Base-by-base conservation (phyloP, 2,329 filamentous ascomycete species). In the Aspergillus pseudonomiae region DNA sequence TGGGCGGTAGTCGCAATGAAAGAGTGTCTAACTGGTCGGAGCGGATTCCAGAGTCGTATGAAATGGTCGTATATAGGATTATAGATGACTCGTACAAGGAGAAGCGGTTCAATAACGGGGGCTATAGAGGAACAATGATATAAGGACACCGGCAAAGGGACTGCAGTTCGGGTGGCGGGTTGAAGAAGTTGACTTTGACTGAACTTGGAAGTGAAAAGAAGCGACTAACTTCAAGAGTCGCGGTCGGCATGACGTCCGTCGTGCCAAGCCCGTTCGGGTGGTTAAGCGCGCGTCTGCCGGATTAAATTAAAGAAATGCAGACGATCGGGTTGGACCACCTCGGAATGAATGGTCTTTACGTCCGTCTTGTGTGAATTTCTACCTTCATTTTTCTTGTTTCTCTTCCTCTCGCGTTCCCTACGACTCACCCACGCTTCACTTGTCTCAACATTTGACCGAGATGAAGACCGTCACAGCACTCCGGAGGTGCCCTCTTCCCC, bases 161-260 rank as follows among this genome's bases (percentile, higher is more conserved):
- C 21, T 24, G 41, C 54, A 54, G 59, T 10, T n/a, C 28, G 60
- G 57, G 62, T 59, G 63, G 65, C 62, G 61, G 60, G 64, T 63
- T 57, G 63, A 60, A 65, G 53, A 58, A 50, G 30, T 61, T 55
- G 61, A 36, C 45, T 48, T 48, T 41, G 43, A 61, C 34, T 57
- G 60, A 64, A 65, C 57, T 43, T 58, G 62, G 48, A 57, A 61
- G 66, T 68, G 65, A 68, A 66, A 58, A 67, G 62, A 66, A 62
- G 60, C 62, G 60, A 60, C 61, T 57, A 50, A 59, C 56, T 63
- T 41, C 26, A 28, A 28, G 39, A 62, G 32, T 54, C 66, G 65
- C 66, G 61, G 68, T 69, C 72, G 52, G 52, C 60, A 75, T 75
- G 73, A 76, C 74, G 73, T 74, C 66, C 70, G 60, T 68, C 63